A percentile compares a stretch with the other conserved stretches of the same genome.
Evolutionary conservation across 495 filamentous ascomycete genomes (phyloP).

Genomic region (Cryomyces minteri): DNA sequence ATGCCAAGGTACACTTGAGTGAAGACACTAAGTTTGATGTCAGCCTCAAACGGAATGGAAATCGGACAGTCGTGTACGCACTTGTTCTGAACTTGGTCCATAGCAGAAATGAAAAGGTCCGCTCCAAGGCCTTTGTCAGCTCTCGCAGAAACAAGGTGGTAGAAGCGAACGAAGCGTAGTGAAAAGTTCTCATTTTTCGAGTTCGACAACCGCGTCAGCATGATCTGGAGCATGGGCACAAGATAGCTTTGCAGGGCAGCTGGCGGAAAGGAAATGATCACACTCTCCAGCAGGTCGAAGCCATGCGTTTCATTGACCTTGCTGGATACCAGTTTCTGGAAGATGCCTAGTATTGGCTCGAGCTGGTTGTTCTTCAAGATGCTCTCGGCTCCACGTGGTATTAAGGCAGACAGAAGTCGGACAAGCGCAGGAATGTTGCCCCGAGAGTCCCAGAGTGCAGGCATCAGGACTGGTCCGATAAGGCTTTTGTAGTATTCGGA

Average conservation of each 20-base stretch:
- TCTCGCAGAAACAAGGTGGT: conserved; percentile 69
- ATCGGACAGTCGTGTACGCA: conserved; percentile 15
- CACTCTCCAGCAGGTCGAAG: conserved; percentile 75
- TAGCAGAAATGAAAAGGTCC: conserved; percentile 70
- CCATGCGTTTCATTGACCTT: conserved; percentile 63
- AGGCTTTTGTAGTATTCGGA: conserved; percentile 61
- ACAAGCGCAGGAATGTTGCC: conserved; percentile 87
- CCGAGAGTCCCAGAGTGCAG: conserved; percentile 66
- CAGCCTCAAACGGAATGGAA: not conserved
- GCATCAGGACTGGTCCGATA: conserved; percentile 53
- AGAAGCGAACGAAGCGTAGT: conserved; percentile 72
- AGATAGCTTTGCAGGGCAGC: conserved; percentile 65
- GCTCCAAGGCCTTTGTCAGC: conserved; percentile 62
- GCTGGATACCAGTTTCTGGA: conserved; percentile 63
- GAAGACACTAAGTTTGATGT: conserved; percentile 38
- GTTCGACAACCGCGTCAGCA: conserved; percentile 65
- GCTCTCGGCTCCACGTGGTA: conserved; percentile 50
- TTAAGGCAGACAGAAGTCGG: conserved; percentile 65
- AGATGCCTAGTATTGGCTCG: conserved; percentile 70
- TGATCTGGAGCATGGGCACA: conserved; percentile 53
- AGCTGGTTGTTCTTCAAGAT: conserved; percentile 62
- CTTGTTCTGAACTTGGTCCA: conserved; percentile 63
- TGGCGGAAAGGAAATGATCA: conserved; percentile 51
- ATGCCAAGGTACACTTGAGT: conserved; percentile 65
- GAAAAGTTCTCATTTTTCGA: conserved; percentile 66